Conservation (phyloP, 2,329 filamentous ascomycete genomes). For the Pseudogymnoascus sp. region DNA sequence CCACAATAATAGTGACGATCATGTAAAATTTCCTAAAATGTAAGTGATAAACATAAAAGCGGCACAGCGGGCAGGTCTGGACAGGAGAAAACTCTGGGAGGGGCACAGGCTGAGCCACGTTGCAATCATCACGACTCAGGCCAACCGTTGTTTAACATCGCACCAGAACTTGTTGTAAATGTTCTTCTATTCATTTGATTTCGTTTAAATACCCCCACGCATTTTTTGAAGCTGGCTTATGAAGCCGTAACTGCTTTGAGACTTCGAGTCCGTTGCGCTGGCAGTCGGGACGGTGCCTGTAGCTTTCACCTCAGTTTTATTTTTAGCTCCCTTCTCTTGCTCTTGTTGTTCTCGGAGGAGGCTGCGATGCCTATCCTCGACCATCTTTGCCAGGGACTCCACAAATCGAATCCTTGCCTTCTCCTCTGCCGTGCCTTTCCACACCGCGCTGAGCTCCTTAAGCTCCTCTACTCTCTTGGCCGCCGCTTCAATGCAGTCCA, state of each 20-base stretch:
- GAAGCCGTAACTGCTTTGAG: constrained; percentile 27
- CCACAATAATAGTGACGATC: not conserved
- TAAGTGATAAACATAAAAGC: constrained; percentile 2
- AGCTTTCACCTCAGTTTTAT: constrained; percentile 5
- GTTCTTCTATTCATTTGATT: not conserved
- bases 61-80: not conserved
- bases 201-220: constrained; percentile 23
- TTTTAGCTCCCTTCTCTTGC: constrained; percentile 21
- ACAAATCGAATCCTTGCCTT: constrained; percentile 75
- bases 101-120: not conserved
- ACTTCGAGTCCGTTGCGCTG: constrained; percentile 16
- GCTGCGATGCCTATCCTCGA: constrained; percentile 57
- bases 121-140: not conserved
- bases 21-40: not conserved
- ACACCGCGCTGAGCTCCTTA: constrained; percentile 67
- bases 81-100: not conserved
- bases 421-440: constrained; percentile 94
- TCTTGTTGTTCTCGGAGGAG: constrained; percentile 27
- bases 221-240: constrained; percentile 29
- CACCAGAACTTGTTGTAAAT: not conserved
- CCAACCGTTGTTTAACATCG: not conserved
- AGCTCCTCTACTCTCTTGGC: constrained; percentile 66
- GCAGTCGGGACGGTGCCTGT: constrained; percentile 4
- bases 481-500: constrained; percentile 65
- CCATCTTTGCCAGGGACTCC: constrained; percentile 69